Base-by-base conservation (phyloP, 768 basidiomycete species). In the Lactifluus piperatus region DNA sequence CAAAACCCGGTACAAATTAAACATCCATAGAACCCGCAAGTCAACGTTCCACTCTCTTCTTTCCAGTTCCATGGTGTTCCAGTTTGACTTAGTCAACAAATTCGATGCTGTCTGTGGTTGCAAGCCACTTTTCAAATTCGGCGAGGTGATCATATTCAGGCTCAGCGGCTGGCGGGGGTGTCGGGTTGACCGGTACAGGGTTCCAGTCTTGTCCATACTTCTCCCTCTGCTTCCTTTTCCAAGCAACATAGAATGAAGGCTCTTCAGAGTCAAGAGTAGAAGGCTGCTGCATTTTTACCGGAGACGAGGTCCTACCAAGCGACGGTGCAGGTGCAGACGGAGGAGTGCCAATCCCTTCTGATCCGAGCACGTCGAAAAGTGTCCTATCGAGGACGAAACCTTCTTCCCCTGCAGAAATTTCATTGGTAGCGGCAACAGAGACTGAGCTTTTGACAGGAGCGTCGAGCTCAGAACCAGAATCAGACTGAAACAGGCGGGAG, bases 71-170 rank as follows among this genome's bases (percentile, higher is more conserved):
- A 6, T 37, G 16, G n/a, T 22, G 16, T 51, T 18, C 18, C 29
- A 34, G 18, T 16, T n/a, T n/a, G n/a, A n/a, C n/a, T 18, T 54
- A 61, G n/a, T 24, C 44, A 22, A 55, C 20, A n/a, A 63, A 39
- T 37, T 61, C 64, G 27, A 64, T 51, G 24, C 55, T 51, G 14
- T 64, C 41, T 18, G 57, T 64, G 5, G 54, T 55, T 13, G 60
- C 60, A 53, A 64, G 53, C 63, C 63, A 64, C 18, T 39, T 29
- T 59, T 87, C 83, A 29, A 90, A 75, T 62, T 85, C 84, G 5
- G 79, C 83, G 50, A 86, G 76, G 51, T 82, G 77, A 50, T 85
- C 79, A n/a, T 68, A 45, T 32, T 56, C 54, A 3, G 41, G 60
- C n/a, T 61, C 55, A 18, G 37, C 8, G 45, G 36, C 3, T 10